A percentile compares a stretch with the other conserved stretches of the same genome.
Conservation (phyloP, 2,329 filamentous ascomycete genomes). For the Drechmeria coniospora region DNA sequence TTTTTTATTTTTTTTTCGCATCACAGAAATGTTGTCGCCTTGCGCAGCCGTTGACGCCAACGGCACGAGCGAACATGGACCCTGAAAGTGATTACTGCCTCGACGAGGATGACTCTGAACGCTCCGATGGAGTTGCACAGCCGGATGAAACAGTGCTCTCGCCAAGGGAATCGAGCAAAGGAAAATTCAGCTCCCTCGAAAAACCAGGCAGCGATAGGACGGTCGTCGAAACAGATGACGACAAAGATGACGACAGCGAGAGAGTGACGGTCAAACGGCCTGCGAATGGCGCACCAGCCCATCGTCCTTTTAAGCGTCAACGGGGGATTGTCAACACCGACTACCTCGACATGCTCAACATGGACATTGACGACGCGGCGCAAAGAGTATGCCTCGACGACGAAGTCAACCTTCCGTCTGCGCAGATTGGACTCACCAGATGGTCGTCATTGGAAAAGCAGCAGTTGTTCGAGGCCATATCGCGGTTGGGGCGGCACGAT, state of each 20-base stretch:
- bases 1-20: no score
- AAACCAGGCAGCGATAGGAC: no score
- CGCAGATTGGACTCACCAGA: constrained; percentile 50
- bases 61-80: constrained; percentile 15
- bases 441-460: constrained; percentile 64
- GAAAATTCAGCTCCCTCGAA: no score
- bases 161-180: neutral
- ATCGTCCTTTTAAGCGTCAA: constrained; percentile 28
- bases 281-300: constrained; percentile 9
- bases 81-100: constrained; percentile 9
- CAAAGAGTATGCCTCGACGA: constrained; percentile 17
- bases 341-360: constrained; percentile 39
- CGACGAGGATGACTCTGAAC: constrained; percentile 3
- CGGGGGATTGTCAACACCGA: constrained; percentile 25
- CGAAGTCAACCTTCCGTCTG: constrained; percentile 18
- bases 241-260: constrained; percentile 3
- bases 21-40: no score
- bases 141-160: no score
- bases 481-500: constrained; percentile 47
- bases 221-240: no score
- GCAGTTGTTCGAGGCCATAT: constrained; percentile 49
- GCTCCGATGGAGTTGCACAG: neutral
- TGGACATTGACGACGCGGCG: constrained; percentile 39
- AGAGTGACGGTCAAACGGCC: constrained; percentile 15
- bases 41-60: constrained; percentile 7